phyloP scores from a whole-genome alignment of 2,329 filamentous ascomycete species.

The Conoideocrella luteorostrata region DNA sequence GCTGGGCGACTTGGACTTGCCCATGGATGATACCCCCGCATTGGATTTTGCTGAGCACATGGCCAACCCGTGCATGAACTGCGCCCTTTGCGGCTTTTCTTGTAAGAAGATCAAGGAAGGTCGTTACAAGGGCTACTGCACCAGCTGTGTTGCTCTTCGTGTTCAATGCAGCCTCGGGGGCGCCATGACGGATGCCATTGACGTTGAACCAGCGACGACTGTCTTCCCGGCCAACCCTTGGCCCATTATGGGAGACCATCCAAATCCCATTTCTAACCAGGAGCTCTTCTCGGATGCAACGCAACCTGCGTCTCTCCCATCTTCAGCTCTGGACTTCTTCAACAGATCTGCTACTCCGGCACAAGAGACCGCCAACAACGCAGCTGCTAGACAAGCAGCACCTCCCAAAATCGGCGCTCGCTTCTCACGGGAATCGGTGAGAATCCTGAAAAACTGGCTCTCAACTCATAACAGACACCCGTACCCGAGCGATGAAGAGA shows the following conservation, averaged over 20 bases:
- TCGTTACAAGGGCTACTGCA: conserved; percentile 54
- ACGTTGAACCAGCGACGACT: conserved; percentile 19
- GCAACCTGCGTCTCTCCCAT: conserved; percentile 16
- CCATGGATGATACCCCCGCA: conserved; percentile 16
- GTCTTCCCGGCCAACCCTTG: conserved; percentile 41
- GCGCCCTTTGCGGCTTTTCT: conserved; percentile 44
- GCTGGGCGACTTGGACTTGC: conserved; percentile 21
- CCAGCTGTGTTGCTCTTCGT: conserved; percentile 54
- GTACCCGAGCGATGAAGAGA: conserved; percentile 84
- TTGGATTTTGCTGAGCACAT: conserved; percentile 19
- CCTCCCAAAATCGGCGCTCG: conserved; percentile 63
- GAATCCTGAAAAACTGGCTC: conserved; percentile 79
- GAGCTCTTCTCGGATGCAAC: conserved; percentile 18
- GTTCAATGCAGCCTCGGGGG: conserved; percentile 51
- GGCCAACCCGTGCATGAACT: conserved; percentile 42
- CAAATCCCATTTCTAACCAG: conserved; percentile 26
- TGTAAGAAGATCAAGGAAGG: conserved; percentile 57
- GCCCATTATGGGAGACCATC: conserved; percentile 38
- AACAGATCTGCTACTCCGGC: conserved; percentile 14
- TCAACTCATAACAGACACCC: conserved; percentile 73
- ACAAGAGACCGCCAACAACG: conserved; percentile 15
- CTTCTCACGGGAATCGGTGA: conserved; percentile 74
- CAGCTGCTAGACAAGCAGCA: conserved; percentile 19
- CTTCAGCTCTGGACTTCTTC: conserved; percentile 21
- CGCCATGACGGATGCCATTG: conserved; percentile 25